Evolutionary conservation across 2,329 filamentous ascomycete species (phyloP).

Genomic region (Epichloe gansuensis): DNA sequence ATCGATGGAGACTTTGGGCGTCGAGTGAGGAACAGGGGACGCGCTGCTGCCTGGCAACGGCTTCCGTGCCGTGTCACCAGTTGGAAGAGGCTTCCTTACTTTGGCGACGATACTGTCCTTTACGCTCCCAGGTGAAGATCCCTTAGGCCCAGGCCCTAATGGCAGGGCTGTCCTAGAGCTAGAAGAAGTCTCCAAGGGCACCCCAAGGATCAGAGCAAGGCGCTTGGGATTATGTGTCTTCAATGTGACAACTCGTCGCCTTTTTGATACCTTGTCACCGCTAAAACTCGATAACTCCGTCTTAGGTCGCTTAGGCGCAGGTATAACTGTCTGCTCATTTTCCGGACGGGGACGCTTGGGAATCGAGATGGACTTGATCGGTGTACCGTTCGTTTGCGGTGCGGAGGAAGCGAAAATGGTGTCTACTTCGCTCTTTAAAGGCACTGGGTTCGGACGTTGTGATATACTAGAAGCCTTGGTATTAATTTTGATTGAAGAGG

Average conservation of each 20-base stretch:
- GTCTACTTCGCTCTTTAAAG: neutral
- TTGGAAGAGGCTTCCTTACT: conserved; percentile 23
- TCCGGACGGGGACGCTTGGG: conserved; percentile 26
- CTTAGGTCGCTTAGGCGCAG: conserved; percentile 27
- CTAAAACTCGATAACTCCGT: conserved; percentile 11
- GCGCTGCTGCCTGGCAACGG: conserved; percentile 20
- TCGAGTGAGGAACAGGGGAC: conserved; percentile 11
- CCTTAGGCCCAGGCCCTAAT: conserved; percentile 14
- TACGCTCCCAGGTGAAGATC: conserved; percentile 10
- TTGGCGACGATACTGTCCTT: conserved; percentile 22
- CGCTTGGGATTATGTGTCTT: conserved; percentile 22
- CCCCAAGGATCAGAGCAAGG: conserved; percentile 22
- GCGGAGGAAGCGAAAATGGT: conserved; percentile 4
- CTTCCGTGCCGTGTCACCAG: conserved; percentile 17
- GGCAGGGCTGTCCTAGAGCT: conserved; percentile 22
- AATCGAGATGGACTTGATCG: conserved; percentile 10
- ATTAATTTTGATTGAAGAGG: conserved; percentile 27
- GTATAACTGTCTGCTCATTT: conserved; percentile 19
- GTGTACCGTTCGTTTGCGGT: conserved; percentile 1
- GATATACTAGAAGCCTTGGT: conserved; percentile 17
- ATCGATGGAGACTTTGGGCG: conserved; percentile 16
- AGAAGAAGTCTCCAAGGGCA: conserved; percentile 11
- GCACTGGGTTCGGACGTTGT: conserved; percentile 7
- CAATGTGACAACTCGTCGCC: conserved; percentile 24
- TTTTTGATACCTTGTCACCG: conserved; percentile 14